Base-by-base conservation (phyloP, 2,329 filamentous ascomycete species). In the Botryotinia narcissicola region DNA sequence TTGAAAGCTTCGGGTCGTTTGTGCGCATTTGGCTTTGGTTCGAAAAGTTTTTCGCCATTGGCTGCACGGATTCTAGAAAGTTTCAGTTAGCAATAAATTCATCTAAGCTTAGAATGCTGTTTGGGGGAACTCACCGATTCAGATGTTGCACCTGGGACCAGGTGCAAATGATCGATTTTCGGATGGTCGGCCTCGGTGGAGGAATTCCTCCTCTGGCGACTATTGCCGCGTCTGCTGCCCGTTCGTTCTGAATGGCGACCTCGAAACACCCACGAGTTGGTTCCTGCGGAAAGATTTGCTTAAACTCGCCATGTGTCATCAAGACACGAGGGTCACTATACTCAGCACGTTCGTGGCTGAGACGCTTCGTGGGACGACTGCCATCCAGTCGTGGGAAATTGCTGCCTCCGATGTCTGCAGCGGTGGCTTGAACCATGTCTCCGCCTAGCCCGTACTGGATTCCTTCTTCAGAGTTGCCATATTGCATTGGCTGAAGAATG, bases 361-460 rank as follows among this genome's bases (percentile, higher is more conserved):
- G 14, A 20, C 61, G 61, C 8, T 44, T 10, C 8, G 22, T 44
- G 7, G 16, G n/a, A 16, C 37, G 37, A 44, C 9, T 63, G 3
- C 4, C 7, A 2, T 29, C 0, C 14, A 18, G 1, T 14, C n/a
- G n/a, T 0, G 6, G 4, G 1, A 14, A 57, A 57, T 3, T 18
- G 6, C 14, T 57, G 14, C n/a, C 51, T 18, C 25, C n/a, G 0
- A 16, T 4, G 10, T 29, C 25, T 10, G n/a, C 51, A 18, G 51
- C 8, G 0, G 5, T 54, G 6, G 7, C n/a, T 54, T 8, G 51
- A 29, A 0, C 14, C 7, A 54, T 29, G n/a, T 16, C 14, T 4
- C 3, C 6, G 6, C 14, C n/a, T 54, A 7, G n/a, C 29, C n/a
- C 14, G 29, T 54, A 12, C 51, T 0, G 1, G 51, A 0, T n/a